Percentiles rank a stretch among this genome's conserved stretches.
These are phyloP conservation scores for Podospora conica DNA, from an alignment of 495 filamentous ascomycete genomes.

Conservation along the genomic window DNA sequence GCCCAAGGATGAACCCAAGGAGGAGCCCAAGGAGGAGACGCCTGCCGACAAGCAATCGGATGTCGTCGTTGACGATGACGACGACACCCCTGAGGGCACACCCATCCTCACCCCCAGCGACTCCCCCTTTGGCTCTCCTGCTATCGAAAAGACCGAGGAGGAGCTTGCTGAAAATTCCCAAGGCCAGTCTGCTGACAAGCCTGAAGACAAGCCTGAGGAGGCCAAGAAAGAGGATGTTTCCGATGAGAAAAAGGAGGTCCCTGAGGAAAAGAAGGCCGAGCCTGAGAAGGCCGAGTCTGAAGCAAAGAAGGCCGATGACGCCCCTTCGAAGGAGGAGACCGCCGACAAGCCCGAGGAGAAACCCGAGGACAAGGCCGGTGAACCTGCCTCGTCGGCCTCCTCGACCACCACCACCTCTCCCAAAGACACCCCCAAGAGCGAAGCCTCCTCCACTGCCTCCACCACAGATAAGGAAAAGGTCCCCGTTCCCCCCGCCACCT, in stretches of 20 bases:
- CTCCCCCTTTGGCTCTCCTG: slow-evolving; percentile 17
- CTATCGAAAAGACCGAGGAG: slow-evolving; percentile 22
- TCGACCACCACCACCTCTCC: slow-evolving; percentile 22
- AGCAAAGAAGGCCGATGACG: background rate
- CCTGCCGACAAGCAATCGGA: slow-evolving; percentile 10
- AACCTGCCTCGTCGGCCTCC: slow-evolving; percentile 18
- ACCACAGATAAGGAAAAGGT: slow-evolving; percentile 28
- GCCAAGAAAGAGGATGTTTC: background rate
- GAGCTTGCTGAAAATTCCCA: slow-evolving; percentile 3
- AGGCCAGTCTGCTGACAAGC: slow-evolving; percentile 14
- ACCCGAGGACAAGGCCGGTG: slow-evolving; percentile 10
- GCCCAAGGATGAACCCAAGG: slow-evolving; percentile 10
- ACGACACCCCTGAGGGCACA: slow-evolving; percentile 19
- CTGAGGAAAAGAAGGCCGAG: background rate
- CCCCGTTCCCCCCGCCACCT: slow-evolving; percentile 24
- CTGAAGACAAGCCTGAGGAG: slow-evolving; percentile 1
- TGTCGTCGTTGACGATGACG: slow-evolving; percentile 4
- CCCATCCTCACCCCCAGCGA: slow-evolving; percentile 19
- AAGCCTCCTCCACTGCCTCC: slow-evolving; percentile 18
- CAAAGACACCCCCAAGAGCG: slow-evolving; percentile 28
- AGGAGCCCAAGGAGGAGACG: slow-evolving; percentile 13
- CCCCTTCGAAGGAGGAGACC: background rate
- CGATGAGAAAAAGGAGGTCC: slow-evolving; percentile 9
- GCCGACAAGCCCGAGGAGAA: slow-evolving; percentile 12
- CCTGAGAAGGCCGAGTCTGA: background rate